These are phyloP conservation scores for Phytophthora citrophthora DNA, from an alignment of 352 stramenopile genomes.

Conservation along the genomic window DNA sequence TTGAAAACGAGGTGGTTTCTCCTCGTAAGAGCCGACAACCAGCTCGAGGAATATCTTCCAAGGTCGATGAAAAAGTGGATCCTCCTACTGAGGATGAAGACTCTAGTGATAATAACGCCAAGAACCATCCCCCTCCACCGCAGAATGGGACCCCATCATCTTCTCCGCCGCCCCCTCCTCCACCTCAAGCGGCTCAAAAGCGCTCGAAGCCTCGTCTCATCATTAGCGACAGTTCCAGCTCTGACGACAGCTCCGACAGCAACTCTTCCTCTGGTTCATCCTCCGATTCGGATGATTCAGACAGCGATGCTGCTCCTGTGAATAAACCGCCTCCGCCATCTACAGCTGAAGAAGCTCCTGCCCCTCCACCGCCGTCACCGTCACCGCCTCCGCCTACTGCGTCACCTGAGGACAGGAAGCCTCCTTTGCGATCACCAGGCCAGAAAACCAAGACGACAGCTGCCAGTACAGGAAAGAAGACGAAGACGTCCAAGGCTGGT, in stretches of 20 bases:
- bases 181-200: constrained; percentile 35
- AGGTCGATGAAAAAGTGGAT: constrained; percentile 12
- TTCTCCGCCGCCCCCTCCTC: constrained; percentile 38
- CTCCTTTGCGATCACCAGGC: constrained; percentile 8
- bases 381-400: constrained; percentile 35
- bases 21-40: constrained; percentile 33
- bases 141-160: constrained; percentile 19
- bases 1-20: constrained; percentile 22
- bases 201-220: constrained; percentile 43
- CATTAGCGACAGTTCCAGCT: constrained; percentile 75
- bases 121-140: constrained; percentile 6
- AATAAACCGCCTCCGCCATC: constrained; percentile 32
- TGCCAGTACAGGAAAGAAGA: constrained; percentile 27
- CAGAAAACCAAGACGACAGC: constrained; percentile 13
- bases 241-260: constrained; percentile 52
- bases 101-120: constrained; percentile 18
- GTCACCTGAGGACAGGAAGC: constrained; percentile 20
- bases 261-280: constrained; percentile 50
- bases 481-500: constrained; percentile 20
- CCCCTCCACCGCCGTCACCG: constrained; percentile 30
- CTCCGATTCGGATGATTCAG: constrained; percentile 45
- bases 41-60: constrained; percentile 11
- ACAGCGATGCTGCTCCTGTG: constrained; percentile 23
- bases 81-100: constrained; percentile 27
- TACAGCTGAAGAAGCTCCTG: constrained; percentile 26